Percentiles rank a stretch among this genome's conserved stretches.
These are phyloP conservation scores for Calonectria honghensis DNA, from an alignment of 2,329 filamentous ascomycete genomes.

Conservation along the genomic window DNA sequence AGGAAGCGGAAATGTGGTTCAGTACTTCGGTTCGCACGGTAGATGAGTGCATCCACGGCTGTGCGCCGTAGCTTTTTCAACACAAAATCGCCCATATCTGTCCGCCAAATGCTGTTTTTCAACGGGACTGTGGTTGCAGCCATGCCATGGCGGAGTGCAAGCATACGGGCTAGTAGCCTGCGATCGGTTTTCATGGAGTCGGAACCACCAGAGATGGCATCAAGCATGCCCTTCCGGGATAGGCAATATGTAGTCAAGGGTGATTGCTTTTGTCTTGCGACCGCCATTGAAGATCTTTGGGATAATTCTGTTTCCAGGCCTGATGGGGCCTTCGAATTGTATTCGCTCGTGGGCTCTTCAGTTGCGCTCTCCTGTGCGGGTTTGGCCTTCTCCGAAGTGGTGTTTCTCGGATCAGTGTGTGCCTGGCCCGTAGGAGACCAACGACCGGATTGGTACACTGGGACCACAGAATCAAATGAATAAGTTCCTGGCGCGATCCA, in stretches of 20 bases:
- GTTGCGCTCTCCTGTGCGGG: background rate
- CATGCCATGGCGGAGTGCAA: slow-evolving; percentile 55
- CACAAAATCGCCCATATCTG: slow-evolving; percentile 74
- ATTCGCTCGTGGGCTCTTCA: background rate
- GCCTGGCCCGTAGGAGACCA: slow-evolving; percentile 27
- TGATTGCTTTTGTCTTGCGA: slow-evolving; percentile 30
- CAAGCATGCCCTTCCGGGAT: slow-evolving; percentile 56
- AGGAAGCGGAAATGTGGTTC: slow-evolving; percentile 62
- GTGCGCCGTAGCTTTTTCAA: slow-evolving; percentile 70
- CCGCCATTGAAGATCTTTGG: background rate
- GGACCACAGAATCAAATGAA: slow-evolving; percentile 54
- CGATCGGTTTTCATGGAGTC: slow-evolving; percentile 42
- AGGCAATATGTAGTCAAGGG: slow-evolving; percentile 53
- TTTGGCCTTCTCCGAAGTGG: background rate
- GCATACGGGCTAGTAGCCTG: slow-evolving; percentile 40
- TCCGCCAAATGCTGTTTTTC: slow-evolving; percentile 58
- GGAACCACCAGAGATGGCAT: slow-evolving; percentile 46
- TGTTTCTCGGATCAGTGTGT: slow-evolving; percentile 15
- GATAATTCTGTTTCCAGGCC: background rate
- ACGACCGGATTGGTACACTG: slow-evolving; percentile 38
- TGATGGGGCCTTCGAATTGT: background rate
- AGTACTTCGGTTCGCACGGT: slow-evolving; percentile 39
- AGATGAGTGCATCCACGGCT: slow-evolving; percentile 67
- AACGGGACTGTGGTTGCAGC: slow-evolving; percentile 39
- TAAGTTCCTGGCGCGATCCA: slow-evolving; percentile 75